These are phyloP conservation scores for Hypoxylon sp. DNA, from an alignment of 2,329 filamentous ascomycete genomes.

Conservation along the genomic window DNA sequence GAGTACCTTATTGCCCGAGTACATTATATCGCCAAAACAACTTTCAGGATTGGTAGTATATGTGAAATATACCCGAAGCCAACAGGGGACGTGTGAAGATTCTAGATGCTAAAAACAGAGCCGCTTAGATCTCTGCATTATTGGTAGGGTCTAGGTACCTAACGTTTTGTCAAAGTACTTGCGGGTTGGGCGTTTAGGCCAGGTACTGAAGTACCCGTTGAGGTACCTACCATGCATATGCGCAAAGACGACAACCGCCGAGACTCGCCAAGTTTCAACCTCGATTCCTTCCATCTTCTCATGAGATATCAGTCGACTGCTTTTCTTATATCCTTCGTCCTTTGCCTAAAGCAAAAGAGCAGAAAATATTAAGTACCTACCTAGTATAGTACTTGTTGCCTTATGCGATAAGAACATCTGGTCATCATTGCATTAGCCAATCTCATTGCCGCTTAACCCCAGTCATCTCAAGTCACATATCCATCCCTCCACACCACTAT, in stretches of 20 bases:
- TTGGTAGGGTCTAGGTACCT: not conserved
- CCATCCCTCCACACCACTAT: constrained; percentile 11
- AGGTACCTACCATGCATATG: constrained; percentile 16
- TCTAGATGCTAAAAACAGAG: not conserved
- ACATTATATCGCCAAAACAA: not conserved
- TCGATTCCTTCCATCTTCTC: constrained; percentile 26
- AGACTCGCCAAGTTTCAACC: constrained; percentile 35
- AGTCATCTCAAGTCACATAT: constrained; percentile 16
- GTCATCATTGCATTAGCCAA: constrained; percentile 11
- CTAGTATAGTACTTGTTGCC: not conserved
- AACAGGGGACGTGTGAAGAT: not conserved
- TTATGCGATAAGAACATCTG: not conserved
- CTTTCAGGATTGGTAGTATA: not conserved
- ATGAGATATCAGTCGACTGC: constrained; percentile 2
- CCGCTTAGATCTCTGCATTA: not conserved
- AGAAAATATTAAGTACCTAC: constrained; percentile 9
- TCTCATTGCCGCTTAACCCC: constrained; percentile 9
- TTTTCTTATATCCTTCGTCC: constrained; percentile 6
- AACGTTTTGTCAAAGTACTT: constrained; percentile 2
- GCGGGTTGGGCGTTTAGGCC: constrained; percentile 28
- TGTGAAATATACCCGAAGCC: not conserved
- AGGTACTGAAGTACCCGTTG: constrained; percentile 5
- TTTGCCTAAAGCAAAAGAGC: constrained; percentile 4
- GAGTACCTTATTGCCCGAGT: not conserved
- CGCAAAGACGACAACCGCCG: constrained; percentile 18